Evolutionary conservation across 768 basidiomycete species (phyloP), one percentile per base, ranked within the genome.

Genomic region (Russula emetica): DNA sequence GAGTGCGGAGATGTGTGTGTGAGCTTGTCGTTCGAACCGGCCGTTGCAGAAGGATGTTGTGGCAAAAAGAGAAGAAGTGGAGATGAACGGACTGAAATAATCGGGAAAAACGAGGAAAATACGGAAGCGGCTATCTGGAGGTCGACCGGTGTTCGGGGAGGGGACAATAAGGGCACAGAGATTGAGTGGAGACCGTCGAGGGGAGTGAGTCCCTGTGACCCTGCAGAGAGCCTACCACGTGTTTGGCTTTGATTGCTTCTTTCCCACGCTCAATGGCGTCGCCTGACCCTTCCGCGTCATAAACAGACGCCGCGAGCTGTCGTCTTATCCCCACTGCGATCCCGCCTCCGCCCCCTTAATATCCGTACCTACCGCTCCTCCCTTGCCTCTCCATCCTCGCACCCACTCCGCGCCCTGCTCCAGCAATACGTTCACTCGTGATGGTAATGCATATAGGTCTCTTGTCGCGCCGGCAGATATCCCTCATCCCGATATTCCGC

Each of bases 241-340:
- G 66, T 67, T 67, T 67, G 66, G 63, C 38, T 45, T 60, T 67
- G 66, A 65, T 67, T 67, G 66, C 66, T 56, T 60, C 66, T 58
- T 55, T 67, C 66, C 34, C 66, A 67, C 66, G 54, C 52, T 59
- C 52, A 16, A 50, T 32, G 16, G 8, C 44, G 47, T 60, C 63
- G 53, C 63, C 62, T 63, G 62, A 58, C 57, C 62, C 16, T 38
- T 38, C 51, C 51, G 40, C 60, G 60, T 60, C 60, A 52, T 57
- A 28, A 57, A 28, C 53, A 55, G 53, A 55, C 53, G 53, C 53
- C 53, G 53, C 53, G 34, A 7, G 22, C 47, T 38, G 32, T 61
- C 60, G 53, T 51, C 38, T 55, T 61, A 55, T 47, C 60, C 44
- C 60, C 60, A 61, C 60, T 22, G 44, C 55, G 55, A 40, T 55